Conservation (phyloP, 176 grass and related monocot species). For the Musa acuminata region DNA sequence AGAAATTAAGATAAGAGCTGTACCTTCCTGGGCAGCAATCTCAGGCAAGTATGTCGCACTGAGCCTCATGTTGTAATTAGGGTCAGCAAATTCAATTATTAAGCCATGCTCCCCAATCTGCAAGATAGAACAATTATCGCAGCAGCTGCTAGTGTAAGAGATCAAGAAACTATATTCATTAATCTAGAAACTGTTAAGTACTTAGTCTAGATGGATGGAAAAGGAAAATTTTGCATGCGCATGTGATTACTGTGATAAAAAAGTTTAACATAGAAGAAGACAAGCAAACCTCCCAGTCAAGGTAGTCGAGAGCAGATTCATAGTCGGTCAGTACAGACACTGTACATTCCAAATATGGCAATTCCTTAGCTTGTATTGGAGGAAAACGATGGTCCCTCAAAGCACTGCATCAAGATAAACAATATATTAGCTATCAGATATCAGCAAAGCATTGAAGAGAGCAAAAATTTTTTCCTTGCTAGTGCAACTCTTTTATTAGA, state of each 20-base stretch:
- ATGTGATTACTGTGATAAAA: neutral
- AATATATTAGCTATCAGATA: neutral
- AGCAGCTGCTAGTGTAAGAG: neutral
- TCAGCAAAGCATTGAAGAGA: neutral
- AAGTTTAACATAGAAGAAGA: neutral
- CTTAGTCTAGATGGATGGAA: neutral
- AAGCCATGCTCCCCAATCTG: constrained; percentile 96
- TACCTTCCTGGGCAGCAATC: constrained; percentile 89
- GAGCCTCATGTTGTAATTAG: constrained; percentile 50
- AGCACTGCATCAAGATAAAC: constrained; percentile 47
- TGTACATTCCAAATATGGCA: constrained; percentile 92
- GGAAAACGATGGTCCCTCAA: constrained; percentile 79
- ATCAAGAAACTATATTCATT: neutral
- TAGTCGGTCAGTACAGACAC: constrained; percentile 84
- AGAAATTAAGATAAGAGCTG: neutral
- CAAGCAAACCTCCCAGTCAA: constrained; percentile 86
- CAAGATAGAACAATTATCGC: neutral
- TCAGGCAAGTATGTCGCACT: constrained; percentile 98
- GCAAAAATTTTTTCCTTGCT: no score
- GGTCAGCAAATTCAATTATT: constrained; percentile 92
- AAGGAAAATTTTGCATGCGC: neutral
- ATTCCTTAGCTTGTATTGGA: constrained; percentile 78
- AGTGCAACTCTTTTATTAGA: no score
- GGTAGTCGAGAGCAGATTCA: constrained; percentile 63
- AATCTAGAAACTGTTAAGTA: neutral